Evolutionary conservation across 192 early-diverging fungal species (phyloP).

Genomic region (Rhizophagus clarus): DNA sequence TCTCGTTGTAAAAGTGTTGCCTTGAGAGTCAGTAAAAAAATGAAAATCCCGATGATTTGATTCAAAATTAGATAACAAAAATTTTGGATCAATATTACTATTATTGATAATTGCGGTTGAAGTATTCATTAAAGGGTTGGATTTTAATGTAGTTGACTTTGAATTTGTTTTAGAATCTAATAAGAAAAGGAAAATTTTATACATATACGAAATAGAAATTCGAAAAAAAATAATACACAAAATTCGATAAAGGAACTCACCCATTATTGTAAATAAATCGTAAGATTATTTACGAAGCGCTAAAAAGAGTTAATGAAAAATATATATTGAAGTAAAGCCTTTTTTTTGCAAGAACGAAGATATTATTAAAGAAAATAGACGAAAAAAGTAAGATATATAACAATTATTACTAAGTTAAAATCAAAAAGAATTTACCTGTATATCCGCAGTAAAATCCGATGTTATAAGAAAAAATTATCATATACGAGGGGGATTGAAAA

Average conservation of each 20-base stretch:
- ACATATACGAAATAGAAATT: not conserved
- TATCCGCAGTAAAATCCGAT: too few species aligned
- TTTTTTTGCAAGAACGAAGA: too few species aligned
- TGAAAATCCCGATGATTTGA: not conserved
- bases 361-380: too few species aligned
- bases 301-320: not conserved
- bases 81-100: not conserved
- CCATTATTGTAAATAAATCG: not conserved
- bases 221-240: not conserved
- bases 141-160: not conserved
- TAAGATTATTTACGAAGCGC: not conserved
- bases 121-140: not conserved
- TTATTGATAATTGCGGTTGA: not conserved
- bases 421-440: too few species aligned
- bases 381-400: too few species aligned
- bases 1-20: not conserved
- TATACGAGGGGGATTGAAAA: too few species aligned
- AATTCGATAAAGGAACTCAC: not conserved
- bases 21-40: not conserved
- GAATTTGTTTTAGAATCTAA: not conserved
- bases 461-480: too few species aligned
- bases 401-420: too few species aligned
- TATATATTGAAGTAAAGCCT: too few species aligned
- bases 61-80: not conserved
- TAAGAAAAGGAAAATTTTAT: not conserved